Conservation (phyloP, 2,329 filamentous ascomycete genomes). For the Cercospora zeina region DNA sequence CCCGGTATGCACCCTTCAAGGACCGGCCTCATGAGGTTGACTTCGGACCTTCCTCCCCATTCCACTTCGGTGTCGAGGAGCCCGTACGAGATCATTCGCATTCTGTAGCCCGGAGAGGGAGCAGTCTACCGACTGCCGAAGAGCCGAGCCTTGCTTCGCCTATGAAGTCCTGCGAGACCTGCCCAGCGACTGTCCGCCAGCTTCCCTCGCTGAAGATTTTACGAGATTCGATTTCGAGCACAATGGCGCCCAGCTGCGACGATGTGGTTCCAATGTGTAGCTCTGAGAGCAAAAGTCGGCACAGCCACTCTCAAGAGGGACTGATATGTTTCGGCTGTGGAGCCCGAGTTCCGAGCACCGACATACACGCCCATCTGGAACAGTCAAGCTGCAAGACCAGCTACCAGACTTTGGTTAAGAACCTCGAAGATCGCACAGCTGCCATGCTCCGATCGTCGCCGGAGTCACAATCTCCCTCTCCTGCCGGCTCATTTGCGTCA, state of each 20-base stretch:
- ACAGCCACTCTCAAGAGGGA: not conserved
- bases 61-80: not conserved
- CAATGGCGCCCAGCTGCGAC: too few relatives aligned
- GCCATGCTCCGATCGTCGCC: not conserved
- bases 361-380: not conserved
- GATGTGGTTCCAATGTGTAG: too few relatives aligned
- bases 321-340: not conserved
- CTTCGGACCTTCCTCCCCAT: not conserved
- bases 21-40: not conserved
- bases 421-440: not conserved
- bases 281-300: not conserved
- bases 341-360: not conserved
- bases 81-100: not conserved
- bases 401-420: not conserved
- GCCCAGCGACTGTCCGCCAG: too few relatives aligned
- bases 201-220: too few relatives aligned
- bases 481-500: not conserved
- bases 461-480: not conserved
- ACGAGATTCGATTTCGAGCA: too few relatives aligned
- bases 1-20: not conserved
- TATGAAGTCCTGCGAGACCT: too few relatives aligned
- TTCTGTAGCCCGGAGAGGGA: not conserved
- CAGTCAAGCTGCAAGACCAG: not conserved
- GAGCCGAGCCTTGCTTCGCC: not conserved
- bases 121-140: not conserved